These are phyloP conservation scores for Rhodosporidiobolus sp. DNA, from an alignment of 768 basidiomycete genomes.

Conservation along the genomic window DNA sequence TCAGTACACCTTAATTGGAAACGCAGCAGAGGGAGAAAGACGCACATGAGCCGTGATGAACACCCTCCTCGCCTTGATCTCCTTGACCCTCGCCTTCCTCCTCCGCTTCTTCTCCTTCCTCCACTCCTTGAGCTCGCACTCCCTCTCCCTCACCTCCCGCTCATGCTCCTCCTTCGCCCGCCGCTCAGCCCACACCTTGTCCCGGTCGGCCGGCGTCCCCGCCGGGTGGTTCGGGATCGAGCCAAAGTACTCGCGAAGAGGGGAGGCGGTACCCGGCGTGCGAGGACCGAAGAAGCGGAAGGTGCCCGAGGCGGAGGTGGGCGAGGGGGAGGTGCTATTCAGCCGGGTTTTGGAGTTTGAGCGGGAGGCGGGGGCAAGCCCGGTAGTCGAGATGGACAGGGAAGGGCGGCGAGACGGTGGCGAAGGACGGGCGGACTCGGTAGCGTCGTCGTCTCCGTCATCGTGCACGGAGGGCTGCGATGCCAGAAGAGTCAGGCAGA, in stretches of 20 bases:
- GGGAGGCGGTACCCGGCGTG: conserved; percentile 8
- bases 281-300: conserved; percentile 20
- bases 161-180: conserved; percentile 43
- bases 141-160: conserved; percentile 39
- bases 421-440: not conserved
- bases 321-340: not conserved
- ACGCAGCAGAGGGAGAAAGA: not conserved
- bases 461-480: conserved; percentile 4
- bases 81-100: conserved; percentile 54
- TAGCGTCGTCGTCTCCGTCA: conserved; percentile 1
- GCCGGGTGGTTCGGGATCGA: not conserved
- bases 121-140: conserved; percentile 40
- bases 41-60: conserved; percentile 56
- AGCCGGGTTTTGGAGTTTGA: not conserved
- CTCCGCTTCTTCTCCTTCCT: conserved; percentile 47
- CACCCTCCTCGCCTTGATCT: conserved; percentile 63
- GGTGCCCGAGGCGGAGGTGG: not conserved
- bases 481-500: too few relatives aligned
- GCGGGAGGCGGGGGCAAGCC: not conserved
- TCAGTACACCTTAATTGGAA: not conserved
- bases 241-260: conserved; percentile 22
- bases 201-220: conserved; percentile 14
- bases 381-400: conserved; percentile 3
- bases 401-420: conserved; percentile 3
- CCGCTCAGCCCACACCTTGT: conserved; percentile 36